These are phyloP conservation scores for Orbilia blumenaviensis DNA, from an alignment of 2,329 filamentous ascomycete species.

Conservation along the genomic window DNA sequence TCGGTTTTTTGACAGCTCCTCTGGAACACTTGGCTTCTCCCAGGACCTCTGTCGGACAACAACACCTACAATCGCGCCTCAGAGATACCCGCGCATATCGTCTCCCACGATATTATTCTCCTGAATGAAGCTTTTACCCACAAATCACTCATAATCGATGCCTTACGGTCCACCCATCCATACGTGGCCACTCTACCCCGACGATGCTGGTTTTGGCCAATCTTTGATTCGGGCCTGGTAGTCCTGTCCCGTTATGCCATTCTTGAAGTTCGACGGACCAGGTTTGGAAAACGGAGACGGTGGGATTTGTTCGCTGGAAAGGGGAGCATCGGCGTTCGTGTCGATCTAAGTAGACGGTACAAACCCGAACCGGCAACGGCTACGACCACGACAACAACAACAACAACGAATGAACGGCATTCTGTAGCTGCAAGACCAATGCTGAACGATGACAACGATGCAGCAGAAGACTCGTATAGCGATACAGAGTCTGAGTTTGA, in stretches of 20 bases:
- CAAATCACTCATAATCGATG: slow-evolving; percentile 44
- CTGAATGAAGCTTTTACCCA: slow-evolving; percentile 45
- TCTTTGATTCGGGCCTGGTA: slow-evolving; percentile 46
- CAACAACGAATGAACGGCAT: not conserved
- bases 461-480: not conserved
- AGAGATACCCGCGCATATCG: slow-evolving; percentile 34
- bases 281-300: slow-evolving; percentile 33
- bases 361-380: slow-evolving; percentile 25
- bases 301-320: slow-evolving; percentile 51
- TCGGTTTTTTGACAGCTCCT: slow-evolving; percentile 23
- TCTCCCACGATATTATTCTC: slow-evolving; percentile 44
- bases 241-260: slow-evolving; percentile 47
- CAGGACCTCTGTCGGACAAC: slow-evolving; percentile 43
- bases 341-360: slow-evolving; percentile 41
- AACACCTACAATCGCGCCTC: slow-evolving; percentile 41
- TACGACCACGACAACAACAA: no score
- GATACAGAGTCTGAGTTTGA: slow-evolving; percentile 1
- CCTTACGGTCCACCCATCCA: slow-evolving; percentile 30
- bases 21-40: slow-evolving; percentile 50
- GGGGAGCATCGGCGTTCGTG: slow-evolving; percentile 30
- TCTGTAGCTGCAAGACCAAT: slow-evolving; percentile 24
- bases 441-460: not conserved
- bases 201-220: slow-evolving; percentile 49
- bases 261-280: slow-evolving; percentile 36
- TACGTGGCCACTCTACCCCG: slow-evolving; percentile 48